phyloP scores from a whole-genome alignment of 176 grass and related monocot species.

The Cenchrus americanus region DNA sequence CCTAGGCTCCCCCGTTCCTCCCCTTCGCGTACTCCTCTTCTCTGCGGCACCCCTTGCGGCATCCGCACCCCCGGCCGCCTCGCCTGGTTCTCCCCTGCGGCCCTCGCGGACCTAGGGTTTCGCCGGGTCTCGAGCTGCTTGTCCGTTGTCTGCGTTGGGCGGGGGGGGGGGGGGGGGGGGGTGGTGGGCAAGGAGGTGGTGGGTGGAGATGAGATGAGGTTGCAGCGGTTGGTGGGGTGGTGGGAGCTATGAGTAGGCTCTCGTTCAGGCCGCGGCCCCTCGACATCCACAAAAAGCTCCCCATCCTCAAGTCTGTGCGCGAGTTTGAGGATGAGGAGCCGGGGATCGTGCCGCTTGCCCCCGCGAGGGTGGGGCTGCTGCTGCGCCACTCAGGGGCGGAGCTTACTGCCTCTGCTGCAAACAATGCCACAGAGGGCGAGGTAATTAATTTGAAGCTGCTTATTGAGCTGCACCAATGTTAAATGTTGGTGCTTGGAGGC shows the following conservation, averaged over 20 bases:
- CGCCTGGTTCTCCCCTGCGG: neutral
- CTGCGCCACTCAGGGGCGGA: slow-evolving; percentile 54
- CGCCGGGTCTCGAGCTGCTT: neutral
- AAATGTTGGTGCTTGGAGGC: slow-evolving; percentile 8
- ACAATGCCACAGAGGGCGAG: slow-evolving; percentile 42
- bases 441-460: slow-evolving; percentile 38
- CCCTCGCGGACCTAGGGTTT: slow-evolving; percentile 53
- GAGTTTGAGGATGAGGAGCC: slow-evolving; percentile 94
- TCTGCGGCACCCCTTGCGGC: neutral
- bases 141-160: slow-evolving; percentile 4
- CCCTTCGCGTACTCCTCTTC: neutral
- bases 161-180: neutral
- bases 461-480: slow-evolving; percentile 2
- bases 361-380: slow-evolving; percentile 43
- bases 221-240: slow-evolving; percentile 10
- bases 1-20: slow-evolving; percentile 33
- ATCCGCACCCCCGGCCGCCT: neutral
- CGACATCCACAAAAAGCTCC: slow-evolving; percentile 98
- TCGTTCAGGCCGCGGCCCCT: slow-evolving; percentile 95
- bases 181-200: slow-evolving; percentile 3
- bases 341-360: slow-evolving; percentile 14
- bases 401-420: slow-evolving; percentile 32
- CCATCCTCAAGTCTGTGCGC: slow-evolving; percentile 81
- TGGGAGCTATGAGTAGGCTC: slow-evolving; percentile 85
- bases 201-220: slow-evolving; percentile 58